Conservation (phyloP, 2,329 filamentous ascomycete species). For the Alternaria viburni region DNA sequence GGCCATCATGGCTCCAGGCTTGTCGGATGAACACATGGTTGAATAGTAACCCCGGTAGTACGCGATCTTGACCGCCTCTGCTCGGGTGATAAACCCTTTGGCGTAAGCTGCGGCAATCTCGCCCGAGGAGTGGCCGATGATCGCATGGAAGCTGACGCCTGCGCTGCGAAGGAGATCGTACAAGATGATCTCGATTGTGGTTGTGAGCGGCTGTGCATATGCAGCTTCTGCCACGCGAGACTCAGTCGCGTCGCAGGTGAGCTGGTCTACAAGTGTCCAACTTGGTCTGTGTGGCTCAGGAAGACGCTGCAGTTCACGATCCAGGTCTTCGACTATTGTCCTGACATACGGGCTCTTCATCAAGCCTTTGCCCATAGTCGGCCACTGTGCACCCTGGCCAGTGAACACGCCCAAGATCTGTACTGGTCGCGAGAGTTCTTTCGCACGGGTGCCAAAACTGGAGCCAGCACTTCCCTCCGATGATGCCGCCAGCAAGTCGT, state of each 20-base stretch:
- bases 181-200: constrained; percentile 28
- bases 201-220: constrained; percentile 28
- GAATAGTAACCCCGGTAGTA: not conserved
- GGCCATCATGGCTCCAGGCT: constrained; percentile 1
- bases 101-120: constrained; percentile 52
- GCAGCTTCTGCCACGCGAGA: constrained; percentile 10
- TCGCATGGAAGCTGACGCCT: constrained; percentile 12
- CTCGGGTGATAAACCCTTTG: not conserved
- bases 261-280: not conserved
- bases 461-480: constrained; percentile 16
- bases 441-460: not conserved
- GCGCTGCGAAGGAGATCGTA: constrained; percentile 7
- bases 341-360: not conserved
- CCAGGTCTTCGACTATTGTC: not conserved
- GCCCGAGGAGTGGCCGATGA: constrained; percentile 49
- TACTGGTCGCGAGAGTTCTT: not conserved
- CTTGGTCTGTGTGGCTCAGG: not conserved
- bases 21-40: not conserved
- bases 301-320: not conserved
- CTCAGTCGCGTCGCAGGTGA: not conserved
- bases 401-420: constrained; percentile 10
- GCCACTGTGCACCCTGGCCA: constrained; percentile 1
- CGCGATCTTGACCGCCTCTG: not conserved
- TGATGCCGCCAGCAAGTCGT: not conserved
- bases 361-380: not conserved